Percentiles rank a stretch among this genome's conserved stretches.
These are phyloP conservation scores for Xylariales sp. DNA, from an alignment of 2,329 filamentous ascomycete genomes.

Conservation along the genomic window DNA sequence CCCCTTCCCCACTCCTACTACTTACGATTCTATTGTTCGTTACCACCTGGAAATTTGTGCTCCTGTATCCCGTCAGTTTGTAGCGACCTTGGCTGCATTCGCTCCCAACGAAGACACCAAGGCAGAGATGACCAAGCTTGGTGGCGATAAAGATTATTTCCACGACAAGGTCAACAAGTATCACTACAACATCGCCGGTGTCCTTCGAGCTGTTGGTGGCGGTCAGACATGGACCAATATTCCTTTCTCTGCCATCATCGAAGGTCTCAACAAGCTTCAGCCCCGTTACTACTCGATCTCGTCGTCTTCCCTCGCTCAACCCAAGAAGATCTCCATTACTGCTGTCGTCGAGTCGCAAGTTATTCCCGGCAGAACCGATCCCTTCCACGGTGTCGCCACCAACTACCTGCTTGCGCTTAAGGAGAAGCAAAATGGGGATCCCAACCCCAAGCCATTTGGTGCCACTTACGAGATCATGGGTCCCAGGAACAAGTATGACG, in stretches of 20 bases:
- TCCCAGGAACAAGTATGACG: slow-evolving; percentile 95
- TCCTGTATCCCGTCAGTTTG: slow-evolving; percentile 92
- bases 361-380: slow-evolving; percentile 70
- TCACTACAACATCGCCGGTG: slow-evolving; percentile 85
- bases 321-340: slow-evolving; percentile 91
- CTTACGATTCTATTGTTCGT: slow-evolving; percentile 86
- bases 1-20: slow-evolving; percentile 94
- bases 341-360: slow-evolving; percentile 85
- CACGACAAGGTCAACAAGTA: slow-evolving; percentile 76
- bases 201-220: slow-evolving; percentile 68
- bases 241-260: slow-evolving; percentile 92
- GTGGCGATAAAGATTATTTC: slow-evolving; percentile 94
- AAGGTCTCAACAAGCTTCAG: slow-evolving; percentile 90
- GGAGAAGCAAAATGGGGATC: slow-evolving; percentile 91
- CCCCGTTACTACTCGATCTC: slow-evolving; percentile 99
- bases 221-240: slow-evolving; percentile 76
- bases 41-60: slow-evolving; percentile 98
- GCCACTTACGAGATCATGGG: slow-evolving; percentile 82
- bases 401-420: slow-evolving; percentile 95
- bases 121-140: slow-evolving; percentile 82
- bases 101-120: slow-evolving; percentile 81
- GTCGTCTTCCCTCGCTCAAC: slow-evolving; percentile 89
- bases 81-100: slow-evolving; percentile 83
- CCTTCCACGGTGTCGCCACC: slow-evolving; percentile 89
- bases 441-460: slow-evolving; percentile 75